Conservation (phyloP, 257 asterid genomes). For the Przewalskia tangutica region DNA sequence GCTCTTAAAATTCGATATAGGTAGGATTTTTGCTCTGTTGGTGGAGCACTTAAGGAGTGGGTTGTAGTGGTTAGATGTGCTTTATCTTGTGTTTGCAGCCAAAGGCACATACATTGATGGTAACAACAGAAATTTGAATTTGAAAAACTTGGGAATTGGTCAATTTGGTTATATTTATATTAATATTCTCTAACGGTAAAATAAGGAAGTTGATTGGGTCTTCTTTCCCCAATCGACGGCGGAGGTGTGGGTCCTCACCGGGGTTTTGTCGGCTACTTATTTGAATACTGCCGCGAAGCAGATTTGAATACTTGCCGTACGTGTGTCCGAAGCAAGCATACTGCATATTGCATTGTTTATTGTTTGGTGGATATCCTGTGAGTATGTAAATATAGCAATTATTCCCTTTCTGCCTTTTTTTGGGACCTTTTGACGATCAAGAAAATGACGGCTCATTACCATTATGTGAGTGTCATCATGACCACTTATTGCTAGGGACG, state of each 20-base stretch:
- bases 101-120: conserved; percentile 16
- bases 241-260: neutral
- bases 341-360: neutral
- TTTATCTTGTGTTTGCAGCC: conserved; percentile 23
- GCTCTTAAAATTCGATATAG: no score
- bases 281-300: neutral
- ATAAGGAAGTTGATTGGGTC: neutral
- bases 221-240: neutral
- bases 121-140: conserved; percentile 57
- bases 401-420: neutral
- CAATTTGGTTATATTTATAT: neutral
- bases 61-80: conserved; percentile 8
- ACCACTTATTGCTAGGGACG: neutral
- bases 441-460: neutral
- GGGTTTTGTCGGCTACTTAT: neutral
- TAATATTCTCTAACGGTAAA: conserved; percentile 18
- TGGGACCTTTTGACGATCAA: neutral
- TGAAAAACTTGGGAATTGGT: conserved; percentile 41
- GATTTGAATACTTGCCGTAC: neutral
- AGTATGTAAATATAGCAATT: neutral
- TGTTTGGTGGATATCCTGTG: no score
- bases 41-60: neutral
- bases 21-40: neutral
- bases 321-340: neutral
- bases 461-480: neutral